Evolutionary conservation across 768 basidiomycete species (phyloP).

Genomic region (Leucosporidium yakuticum): DNA sequence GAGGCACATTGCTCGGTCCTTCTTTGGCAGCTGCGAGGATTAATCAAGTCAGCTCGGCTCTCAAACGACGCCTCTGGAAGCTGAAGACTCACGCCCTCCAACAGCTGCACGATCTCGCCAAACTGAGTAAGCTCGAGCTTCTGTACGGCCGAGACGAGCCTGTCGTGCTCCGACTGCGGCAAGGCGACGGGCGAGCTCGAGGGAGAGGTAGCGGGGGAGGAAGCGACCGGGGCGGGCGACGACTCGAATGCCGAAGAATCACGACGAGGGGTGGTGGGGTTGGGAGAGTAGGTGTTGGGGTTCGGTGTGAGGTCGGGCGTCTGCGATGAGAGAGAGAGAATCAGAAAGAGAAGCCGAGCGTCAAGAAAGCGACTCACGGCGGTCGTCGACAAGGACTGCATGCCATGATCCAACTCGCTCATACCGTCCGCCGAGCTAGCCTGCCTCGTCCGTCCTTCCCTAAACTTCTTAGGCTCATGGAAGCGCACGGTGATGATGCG

Average conservation of each 20-base stretch:
- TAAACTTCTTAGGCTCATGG: slow-evolving; percentile 85
- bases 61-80: too few relatives aligned
- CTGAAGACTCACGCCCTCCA: slow-evolving; percentile 39
- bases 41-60: background rate
- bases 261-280: background rate
- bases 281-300: background rate
- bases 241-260: too few relatives aligned
- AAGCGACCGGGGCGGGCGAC: too few relatives aligned
- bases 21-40: slow-evolving; percentile 57
- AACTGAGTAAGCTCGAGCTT: slow-evolving; percentile 57
- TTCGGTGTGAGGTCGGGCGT: too few relatives aligned
- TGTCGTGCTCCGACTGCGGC: slow-evolving; percentile 62
- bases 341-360: background rate
- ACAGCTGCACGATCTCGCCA: slow-evolving; percentile 63
- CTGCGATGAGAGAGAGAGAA: background rate
- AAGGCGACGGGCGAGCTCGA: background rate
- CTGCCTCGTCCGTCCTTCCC: slow-evolving; percentile 78
- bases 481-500: slow-evolving; percentile 63
- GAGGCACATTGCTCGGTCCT: slow-evolving; percentile 82
- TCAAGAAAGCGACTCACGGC: background rate
- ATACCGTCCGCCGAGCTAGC: background rate
- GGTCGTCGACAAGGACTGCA: background rate
- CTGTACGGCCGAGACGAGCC: slow-evolving; percentile 61
- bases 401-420: background rate
- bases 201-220: slow-evolving; percentile 2